Evolutionary conservation across 805 yeast species (phyloP), one percentile per base, ranked within the genome.

Genomic region (Ogataea pini): DNA sequence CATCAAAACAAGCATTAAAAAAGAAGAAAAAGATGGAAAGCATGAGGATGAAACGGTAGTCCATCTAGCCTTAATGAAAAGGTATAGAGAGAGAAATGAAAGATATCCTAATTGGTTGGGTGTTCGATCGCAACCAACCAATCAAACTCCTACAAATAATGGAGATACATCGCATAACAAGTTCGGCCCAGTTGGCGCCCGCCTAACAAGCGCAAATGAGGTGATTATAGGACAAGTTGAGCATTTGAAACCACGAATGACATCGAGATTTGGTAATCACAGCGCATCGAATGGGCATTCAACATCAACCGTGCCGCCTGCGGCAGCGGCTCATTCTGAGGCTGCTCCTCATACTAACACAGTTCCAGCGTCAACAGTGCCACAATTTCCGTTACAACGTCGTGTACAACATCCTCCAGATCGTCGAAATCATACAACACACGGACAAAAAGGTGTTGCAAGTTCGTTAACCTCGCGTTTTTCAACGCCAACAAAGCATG

Each of bases 1-100:
- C 12, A 47, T 58, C 16, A 58, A 55, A 36, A 48, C 60, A 3
- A 42, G 43, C 24, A 38, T 55, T 47, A 48, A 67, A 68, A 50
- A 52, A n/a, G 61, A 59, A 36, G 72, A 69, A 38, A 55, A 57
- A n/a, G 73, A 68, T 49, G 71, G 72, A 4, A 59, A 53, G 14
- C 48, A 55, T 1, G 72, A 67, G 42, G 58, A 60, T 12, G 67
- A 64, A 19, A 70, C 73, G 0, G 57, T 63, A 29, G 67, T 70
- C 1, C 67, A 65, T 38, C 56, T 52, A 22, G 64, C 72, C 0
- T 40, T 70, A 27, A 55, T 65, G 9, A 59, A 52, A 19, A 65
- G 48, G 43, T 69, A 59, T 50, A 51, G 52, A 17, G 56, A 57
- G 13, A 49, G 49, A 13, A 59, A 59, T 14, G 32, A 42, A 12